Evolutionary conservation across 768 basidiomycete genomes (phyloP), one percentile per base, ranked within the genome.

Genomic region (Rhodocollybia butyracea): DNA sequence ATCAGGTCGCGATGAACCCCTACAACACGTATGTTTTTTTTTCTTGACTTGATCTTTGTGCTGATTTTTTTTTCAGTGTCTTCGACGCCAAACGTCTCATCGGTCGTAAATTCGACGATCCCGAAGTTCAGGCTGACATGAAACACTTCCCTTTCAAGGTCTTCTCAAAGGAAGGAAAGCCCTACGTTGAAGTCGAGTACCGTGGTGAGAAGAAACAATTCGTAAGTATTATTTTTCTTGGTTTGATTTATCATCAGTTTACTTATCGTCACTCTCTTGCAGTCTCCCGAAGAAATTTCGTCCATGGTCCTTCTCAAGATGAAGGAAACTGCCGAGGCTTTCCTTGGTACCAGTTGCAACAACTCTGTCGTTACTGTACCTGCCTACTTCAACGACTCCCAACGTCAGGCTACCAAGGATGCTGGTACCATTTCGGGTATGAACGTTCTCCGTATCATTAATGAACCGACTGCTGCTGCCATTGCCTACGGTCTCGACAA

Each of bases 1-100:
- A 86, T 48, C 88, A 89, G 66, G 86, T 83, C 1, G 84, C 87
- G 46, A 84, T 90, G 66, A 90, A 91, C 74, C 73, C 84, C 5
- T 63, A 79, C 45, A 88, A 89, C 73, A 89, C 88, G 76, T 77
- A 67, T 74, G 76, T 64, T 46, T 27, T 55, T 32, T 48, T 54
- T 58, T 42, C n/a, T 51, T 31, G 38, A 36, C 27, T 30, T 26
- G n/a, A 22, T 36, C 40, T 31, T 26, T 22, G 13, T 41, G 41
- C 36, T 3, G 30, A 39, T 8, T 43, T n/a, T 39, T 55, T 13
- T 41, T 15, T 26, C 29, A 64, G 59, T 26, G 77, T 84, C 59
- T 83, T 82, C 68, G 76, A 80, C 67, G 79, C 75, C 61, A 83
- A 84, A 72, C 80, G 82, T 60, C 69, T 84, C 56, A 80, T 82